Evolutionary conservation across 164 flowering plant genomes (phyloP), one percentile per base, ranked within the genome.

Genomic region (Houttuynia cordata): DNA sequence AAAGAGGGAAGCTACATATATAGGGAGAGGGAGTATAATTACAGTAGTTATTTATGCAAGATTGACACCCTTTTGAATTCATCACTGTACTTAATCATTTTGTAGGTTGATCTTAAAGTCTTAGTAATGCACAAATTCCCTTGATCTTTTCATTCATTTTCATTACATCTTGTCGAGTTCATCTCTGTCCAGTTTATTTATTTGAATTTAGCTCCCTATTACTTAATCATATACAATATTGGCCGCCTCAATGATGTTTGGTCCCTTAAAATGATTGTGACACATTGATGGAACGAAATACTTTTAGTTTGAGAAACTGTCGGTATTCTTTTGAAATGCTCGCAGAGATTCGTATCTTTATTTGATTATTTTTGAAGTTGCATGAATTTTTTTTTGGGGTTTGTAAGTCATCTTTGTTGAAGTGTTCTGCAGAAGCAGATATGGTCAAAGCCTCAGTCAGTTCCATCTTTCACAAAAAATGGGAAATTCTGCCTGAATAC

Each of bases 381-480:
- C 49, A 12, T 17, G 2, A 45, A 45, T 45, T 7, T 45, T 45
- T 8, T 2, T 7, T 45, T 7, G 14, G 2, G 14, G 49, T 12
- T 45, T 45, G 8, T 12, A 45, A 45, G 17, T 45, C 17, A 12
- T 3, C 49, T 45, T n/a, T 45, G 17, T 45, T 45, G 49, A 55
- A 55, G 59, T 56, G 60, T 50, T 39, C 54, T 72, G 70, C 80
- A 79, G 87, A 77, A 75, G 59, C 61, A 63, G 62, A 64, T 62
- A 51, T 61, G 67, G 68, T 63, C 67, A 34, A 66, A 59, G 56
- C 67, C 58, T 51, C 64, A 68, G 59, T 58, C 67, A 62, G 54
- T 54, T 61, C 62, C 78, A 45, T 67, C 66, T 49, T 21, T 63
- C 40, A 51, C 45, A 22, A 71, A 76, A 64, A 68, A 40, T n/a